Evolutionary conservation across 2,329 filamentous ascomycete genomes (phyloP), one percentile per base, ranked within the genome.

Genomic region (Zarea fungicola): DNA sequence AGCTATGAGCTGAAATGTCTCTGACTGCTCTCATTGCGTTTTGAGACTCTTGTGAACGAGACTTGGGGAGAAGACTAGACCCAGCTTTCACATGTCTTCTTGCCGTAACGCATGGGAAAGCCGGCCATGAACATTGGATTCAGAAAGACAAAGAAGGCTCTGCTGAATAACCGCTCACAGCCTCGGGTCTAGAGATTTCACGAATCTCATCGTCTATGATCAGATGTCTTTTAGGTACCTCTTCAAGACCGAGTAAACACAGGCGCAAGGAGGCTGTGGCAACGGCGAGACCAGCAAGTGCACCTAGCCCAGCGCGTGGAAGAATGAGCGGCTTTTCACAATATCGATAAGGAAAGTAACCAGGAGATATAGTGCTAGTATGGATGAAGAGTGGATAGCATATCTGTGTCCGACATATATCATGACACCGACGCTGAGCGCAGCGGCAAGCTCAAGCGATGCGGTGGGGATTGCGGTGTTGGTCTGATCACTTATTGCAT

Each of bases 331-430:
- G 2, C 57, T 51, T 8, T 58, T 54, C 1, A 64, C 60, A 18
- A 62, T 52, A 19, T 70, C 66, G 22, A 66, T 58, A 8, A 66
- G 34, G 2, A 62, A 51, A 0, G 63, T 62, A 4, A 60, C 42
- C 28, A 67, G 48, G 5, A 70, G 58, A 34, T 63, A 70, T 4
- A 44, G 11, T 19, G 52, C 56, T 11, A 69, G 50, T 1, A 69
- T 31, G 1, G 57, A 51, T 0, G 68, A 68, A 1, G 68, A 65
- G 11, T 59, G 57, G 2, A 55, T 50, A 3, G 64, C 61, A 7
- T 58, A 60, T 13, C 32, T 51, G 34, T 71, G 68, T 48, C 69
- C 67, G 0, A 51, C 10, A 14, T 47, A 47, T 1, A 47, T 18
- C 28, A 47, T 32, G 11, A 18, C 6, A 5, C 7, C 19, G 16